A percentile compares a stretch with the other conserved stretches of the same genome.
These are phyloP conservation scores for Trametes polyzona DNA, from an alignment of 1,284 basidiomycete species.

Conservation along the genomic window DNA sequence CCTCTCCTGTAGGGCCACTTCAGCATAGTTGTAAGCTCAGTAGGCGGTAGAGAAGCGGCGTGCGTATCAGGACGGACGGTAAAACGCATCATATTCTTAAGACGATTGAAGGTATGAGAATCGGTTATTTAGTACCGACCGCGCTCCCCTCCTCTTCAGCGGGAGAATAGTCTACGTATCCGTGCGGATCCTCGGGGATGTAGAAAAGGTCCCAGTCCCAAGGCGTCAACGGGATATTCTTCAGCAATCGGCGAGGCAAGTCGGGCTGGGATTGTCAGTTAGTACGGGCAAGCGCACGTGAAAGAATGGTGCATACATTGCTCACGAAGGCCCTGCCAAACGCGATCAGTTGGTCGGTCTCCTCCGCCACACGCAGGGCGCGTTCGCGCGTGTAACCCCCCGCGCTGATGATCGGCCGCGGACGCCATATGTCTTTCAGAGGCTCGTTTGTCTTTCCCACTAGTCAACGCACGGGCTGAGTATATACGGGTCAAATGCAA, in stretches of 20 bases:
- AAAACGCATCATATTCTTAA: too few species aligned
- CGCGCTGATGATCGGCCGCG: conserved; percentile 37
- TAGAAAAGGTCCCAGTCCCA: conserved; percentile 11
- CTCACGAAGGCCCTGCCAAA: conserved; percentile 54
- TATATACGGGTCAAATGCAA: background rate
- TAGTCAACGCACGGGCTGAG: background rate
- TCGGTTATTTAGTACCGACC: background rate
- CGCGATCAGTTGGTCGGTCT: conserved; percentile 43
- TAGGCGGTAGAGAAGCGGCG: too few species aligned
- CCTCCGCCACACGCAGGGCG: conserved; percentile 33
- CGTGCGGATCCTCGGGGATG: conserved; percentile 30
- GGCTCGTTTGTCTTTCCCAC: conserved; percentile 35
- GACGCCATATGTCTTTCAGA: conserved; percentile 36
- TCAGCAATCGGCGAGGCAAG: conserved; percentile 12
- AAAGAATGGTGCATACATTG: conserved; percentile 28
- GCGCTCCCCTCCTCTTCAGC: conserved; percentile 5
- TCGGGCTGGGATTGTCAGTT: conserved; percentile 29
- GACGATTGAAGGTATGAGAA: too few species aligned
- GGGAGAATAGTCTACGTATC: conserved; percentile 18
- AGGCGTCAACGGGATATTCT: conserved; percentile 8
- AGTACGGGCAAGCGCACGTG: conserved; percentile 36
- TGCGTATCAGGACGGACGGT: too few species aligned
- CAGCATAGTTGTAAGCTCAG: too few species aligned
- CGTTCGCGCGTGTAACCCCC: conserved; percentile 38
- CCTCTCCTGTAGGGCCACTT: too few species aligned